A percentile compares a stretch with the other conserved stretches of the same genome.
These are phyloP conservation scores for Pisolithus sp. DNA, from an alignment of 768 basidiomycete genomes.

Conservation along the genomic window DNA sequence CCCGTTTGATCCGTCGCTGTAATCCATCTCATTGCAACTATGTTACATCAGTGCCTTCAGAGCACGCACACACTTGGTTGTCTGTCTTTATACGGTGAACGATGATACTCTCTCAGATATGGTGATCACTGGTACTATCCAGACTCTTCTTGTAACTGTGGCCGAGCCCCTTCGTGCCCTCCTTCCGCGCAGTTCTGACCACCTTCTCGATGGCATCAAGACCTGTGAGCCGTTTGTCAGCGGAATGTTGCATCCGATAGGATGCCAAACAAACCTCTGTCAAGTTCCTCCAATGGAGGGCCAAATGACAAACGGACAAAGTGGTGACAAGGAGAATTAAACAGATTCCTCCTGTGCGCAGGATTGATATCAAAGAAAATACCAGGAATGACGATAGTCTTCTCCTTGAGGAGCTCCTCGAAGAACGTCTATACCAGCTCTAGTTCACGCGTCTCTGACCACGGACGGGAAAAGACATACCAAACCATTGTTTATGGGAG, in stretches of 20 bases:
- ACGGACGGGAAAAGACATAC: slow-evolving; percentile 32
- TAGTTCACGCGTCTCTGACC: neutral
- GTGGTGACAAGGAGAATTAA: slow-evolving; percentile 85
- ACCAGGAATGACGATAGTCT: slow-evolving; percentile 87
- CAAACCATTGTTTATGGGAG: slow-evolving; percentile 84
- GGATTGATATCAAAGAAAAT: slow-evolving; percentile 84
- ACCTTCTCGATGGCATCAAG: slow-evolving; percentile 83
- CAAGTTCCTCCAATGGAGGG: slow-evolving; percentile 71
- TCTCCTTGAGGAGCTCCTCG: slow-evolving; percentile 85
- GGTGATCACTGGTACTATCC: slow-evolving; percentile 25
- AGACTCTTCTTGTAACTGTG: slow-evolving; percentile 63
- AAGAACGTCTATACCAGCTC: slow-evolving; percentile 66
- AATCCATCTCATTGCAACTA: neutral
- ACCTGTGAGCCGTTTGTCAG: slow-evolving; percentile 34
- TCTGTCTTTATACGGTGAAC: neutral
- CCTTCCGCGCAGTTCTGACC: slow-evolving; percentile 59
- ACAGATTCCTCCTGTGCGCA: slow-evolving; percentile 78
- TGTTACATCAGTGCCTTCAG: neutral
- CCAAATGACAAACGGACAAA: slow-evolving; percentile 87
- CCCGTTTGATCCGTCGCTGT: slow-evolving; percentile 53
- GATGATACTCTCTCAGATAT: slow-evolving; percentile 16
- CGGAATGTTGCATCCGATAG: slow-evolving; percentile 1
- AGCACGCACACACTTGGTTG: neutral
- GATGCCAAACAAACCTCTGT: slow-evolving; percentile 47
- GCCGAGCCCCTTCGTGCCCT: slow-evolving; percentile 57